Evolutionary conservation across 179 eudicot genomes (phyloP).

Genomic region (Patellifolia procumbens): DNA sequence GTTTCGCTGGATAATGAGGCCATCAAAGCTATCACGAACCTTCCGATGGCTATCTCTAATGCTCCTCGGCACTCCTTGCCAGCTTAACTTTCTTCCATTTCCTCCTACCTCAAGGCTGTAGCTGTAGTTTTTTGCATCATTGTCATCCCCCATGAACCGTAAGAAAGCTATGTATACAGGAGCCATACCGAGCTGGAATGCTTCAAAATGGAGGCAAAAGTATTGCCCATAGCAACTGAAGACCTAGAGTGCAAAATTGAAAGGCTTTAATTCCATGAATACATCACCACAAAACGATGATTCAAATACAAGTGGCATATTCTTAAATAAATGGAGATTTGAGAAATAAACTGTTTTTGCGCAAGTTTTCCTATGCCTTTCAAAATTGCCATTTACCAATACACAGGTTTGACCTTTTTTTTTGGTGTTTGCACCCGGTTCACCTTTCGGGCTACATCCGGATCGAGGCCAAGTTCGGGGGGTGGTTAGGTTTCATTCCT

Average conservation of each 20-base stretch:
- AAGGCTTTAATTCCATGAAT: conserved; percentile 1
- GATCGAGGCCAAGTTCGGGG: too few relatives aligned
- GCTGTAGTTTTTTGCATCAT: conserved; percentile 38
- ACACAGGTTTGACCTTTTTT: too few relatives aligned
- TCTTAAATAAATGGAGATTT: neutral
- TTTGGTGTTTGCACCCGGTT: too few relatives aligned
- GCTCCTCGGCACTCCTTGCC: conserved; percentile 49
- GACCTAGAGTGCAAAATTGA: conserved; percentile 39
- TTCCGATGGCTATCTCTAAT: conserved; percentile 43
- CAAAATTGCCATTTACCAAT: too few relatives aligned
- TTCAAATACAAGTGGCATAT: neutral
- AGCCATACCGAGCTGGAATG: conserved; percentile 50
- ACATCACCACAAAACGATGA: neutral
- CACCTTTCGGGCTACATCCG: too few relatives aligned
- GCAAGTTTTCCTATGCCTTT: too few relatives aligned
- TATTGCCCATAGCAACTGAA: conserved; percentile 81
- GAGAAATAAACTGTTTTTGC: neutral
- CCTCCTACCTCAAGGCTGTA: conserved; percentile 53
- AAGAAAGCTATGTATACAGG: conserved; percentile 55
- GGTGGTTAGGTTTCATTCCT: too few relatives aligned
- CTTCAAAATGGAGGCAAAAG: conserved; percentile 69
- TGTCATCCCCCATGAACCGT: conserved; percentile 50
- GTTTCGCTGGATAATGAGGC: conserved; percentile 49
- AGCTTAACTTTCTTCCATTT: conserved; percentile 41
- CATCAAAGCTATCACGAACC: conserved; percentile 50